Evolutionary conservation across 2,329 filamentous ascomycete genomes (phyloP).

Genomic region (Fusarium chuoi): DNA sequence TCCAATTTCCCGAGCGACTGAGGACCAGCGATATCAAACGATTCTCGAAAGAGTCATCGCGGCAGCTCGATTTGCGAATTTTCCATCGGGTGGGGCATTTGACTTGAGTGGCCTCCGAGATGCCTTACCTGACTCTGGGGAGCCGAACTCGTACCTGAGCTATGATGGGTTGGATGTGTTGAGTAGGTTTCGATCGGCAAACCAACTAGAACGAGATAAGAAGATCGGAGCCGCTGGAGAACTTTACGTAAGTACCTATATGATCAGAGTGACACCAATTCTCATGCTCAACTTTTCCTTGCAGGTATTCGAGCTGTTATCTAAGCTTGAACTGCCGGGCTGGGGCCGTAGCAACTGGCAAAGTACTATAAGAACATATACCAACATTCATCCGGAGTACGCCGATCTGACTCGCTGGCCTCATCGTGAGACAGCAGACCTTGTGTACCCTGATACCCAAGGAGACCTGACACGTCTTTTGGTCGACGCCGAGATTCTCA

Average conservation of each 20-base stretch:
- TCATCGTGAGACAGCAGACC: conserved; percentile 20
- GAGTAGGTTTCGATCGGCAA: conserved; percentile 23
- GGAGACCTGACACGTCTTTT: conserved; percentile 22
- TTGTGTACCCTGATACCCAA: conserved; percentile 17
- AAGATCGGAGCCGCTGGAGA: conserved; percentile 41
- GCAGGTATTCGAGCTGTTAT: conserved; percentile 34
- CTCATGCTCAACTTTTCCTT: neutral
- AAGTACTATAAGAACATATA: conserved; percentile 23
- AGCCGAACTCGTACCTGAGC: neutral
- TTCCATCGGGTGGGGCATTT: conserved; percentile 19
- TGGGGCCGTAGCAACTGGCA: conserved; percentile 29
- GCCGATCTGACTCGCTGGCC: neutral
- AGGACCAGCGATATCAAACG: conserved; percentile 6
- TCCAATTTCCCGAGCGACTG: neutral
- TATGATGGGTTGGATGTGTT: conserved; percentile 31
- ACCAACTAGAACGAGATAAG: conserved; percentile 36
- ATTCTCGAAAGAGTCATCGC: conserved; percentile 17
- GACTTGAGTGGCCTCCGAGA: conserved; percentile 15
- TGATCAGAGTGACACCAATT: neutral
- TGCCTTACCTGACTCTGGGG: neutral
- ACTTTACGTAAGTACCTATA: conserved; percentile 35
- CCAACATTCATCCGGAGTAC: conserved; percentile 19
- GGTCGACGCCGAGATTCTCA: conserved; percentile 19
- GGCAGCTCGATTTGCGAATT: conserved; percentile 15
- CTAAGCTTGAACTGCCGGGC: conserved; percentile 6